These are phyloP conservation scores for Silene coronaria DNA, from an alignment of 179 eudicot species.

Conservation along the genomic window DNA sequence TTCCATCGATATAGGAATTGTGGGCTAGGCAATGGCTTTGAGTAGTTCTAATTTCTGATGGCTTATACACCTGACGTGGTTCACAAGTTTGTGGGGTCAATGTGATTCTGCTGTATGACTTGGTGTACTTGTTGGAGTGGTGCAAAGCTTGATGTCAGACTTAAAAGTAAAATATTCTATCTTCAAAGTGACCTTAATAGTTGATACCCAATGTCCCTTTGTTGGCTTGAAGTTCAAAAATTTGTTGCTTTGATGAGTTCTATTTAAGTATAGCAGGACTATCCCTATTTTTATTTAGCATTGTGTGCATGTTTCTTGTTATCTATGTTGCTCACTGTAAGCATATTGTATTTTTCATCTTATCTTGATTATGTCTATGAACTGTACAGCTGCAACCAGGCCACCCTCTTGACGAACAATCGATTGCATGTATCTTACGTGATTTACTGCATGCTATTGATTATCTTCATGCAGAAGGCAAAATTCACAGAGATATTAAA, in stretches of 20 bases:
- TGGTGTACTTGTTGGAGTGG: background rate
- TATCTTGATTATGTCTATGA: slow-evolving; percentile 31
- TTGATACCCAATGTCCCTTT: background rate
- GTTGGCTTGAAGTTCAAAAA: background rate
- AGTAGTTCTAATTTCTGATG: background rate
- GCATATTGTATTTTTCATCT: slow-evolving; percentile 17
- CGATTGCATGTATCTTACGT: slow-evolving; percentile 83
- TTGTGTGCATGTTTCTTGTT: background rate
- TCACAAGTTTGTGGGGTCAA: background rate
- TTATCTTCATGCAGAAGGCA: slow-evolving; percentile 90
- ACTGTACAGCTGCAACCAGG: slow-evolving; percentile 87
- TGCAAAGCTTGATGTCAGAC: background rate
- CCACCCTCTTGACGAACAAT: slow-evolving; percentile 86
- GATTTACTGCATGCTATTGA: slow-evolving; percentile 94
- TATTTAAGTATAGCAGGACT: background rate
- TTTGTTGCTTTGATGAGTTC: background rate
- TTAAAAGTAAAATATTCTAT: background rate
- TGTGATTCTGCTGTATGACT: slow-evolving; percentile 3
- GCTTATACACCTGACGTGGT: background rate
- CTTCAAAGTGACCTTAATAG: background rate
- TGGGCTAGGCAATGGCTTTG: background rate
- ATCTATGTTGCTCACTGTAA: background rate
- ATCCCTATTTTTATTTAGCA: background rate
- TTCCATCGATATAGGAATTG: background rate
- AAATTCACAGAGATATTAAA: slow-evolving; percentile 95